Evolutionary conservation across 441 rosid genomes (phyloP).

Genomic region (Codiaeum variegatum): DNA sequence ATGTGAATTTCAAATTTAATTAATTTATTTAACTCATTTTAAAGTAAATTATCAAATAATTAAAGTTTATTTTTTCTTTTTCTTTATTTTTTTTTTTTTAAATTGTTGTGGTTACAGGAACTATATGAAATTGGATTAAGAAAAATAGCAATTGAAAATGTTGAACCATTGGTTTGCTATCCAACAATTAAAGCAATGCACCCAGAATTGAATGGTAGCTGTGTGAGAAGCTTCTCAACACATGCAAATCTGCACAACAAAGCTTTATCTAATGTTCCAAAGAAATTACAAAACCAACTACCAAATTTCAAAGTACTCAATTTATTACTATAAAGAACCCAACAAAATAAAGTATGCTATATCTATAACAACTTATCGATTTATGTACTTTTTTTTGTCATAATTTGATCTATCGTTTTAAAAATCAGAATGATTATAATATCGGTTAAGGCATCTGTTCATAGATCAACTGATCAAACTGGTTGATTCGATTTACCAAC

Average conservation of each 20-base stretch:
- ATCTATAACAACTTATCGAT: neutral
- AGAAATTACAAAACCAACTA: constrained; percentile 11
- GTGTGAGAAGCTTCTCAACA: neutral
- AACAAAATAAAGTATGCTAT: constrained; percentile 19
- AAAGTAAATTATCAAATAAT: no score
- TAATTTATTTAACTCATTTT: no score
- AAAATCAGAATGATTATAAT: no score
- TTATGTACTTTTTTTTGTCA: neutral
- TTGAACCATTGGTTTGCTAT: constrained; percentile 28
- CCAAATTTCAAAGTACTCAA: constrained; percentile 25
- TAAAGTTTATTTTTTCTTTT: no score
- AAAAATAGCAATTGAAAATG: constrained; percentile 30
- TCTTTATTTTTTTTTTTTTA: no score
- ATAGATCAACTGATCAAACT: no score
- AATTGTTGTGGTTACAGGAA: constrained; percentile 18
- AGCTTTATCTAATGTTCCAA: constrained; percentile 13
- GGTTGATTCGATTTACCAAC: no score
- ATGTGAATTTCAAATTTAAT: no score
- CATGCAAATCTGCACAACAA: constrained; percentile 27
- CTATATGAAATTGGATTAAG: constrained; percentile 27
- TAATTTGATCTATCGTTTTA: neutral
- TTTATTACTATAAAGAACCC: constrained; percentile 24
- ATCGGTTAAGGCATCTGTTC: no score
- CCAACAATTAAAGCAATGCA: constrained; percentile 9
- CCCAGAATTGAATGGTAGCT: constrained; percentile 5